Conservation (phyloP, 192 early-diverging fungal species). For the Haplosporangium gracile region DNA sequence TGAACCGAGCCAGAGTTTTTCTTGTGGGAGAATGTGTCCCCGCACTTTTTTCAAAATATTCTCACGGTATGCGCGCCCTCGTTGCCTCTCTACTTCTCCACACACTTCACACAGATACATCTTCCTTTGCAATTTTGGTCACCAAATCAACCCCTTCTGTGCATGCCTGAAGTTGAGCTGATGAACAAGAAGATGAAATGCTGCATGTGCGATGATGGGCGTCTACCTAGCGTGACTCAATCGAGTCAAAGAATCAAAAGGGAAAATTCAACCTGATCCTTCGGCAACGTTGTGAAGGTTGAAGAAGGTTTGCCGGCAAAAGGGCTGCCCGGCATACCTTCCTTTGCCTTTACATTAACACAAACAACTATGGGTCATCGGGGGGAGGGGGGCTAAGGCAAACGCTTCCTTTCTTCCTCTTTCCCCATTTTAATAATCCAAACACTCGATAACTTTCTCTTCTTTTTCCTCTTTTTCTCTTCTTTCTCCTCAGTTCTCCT, state of each 20-base stretch:
- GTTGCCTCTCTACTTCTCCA: not conserved
- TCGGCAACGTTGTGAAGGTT: not conserved
- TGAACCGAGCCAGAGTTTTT: not conserved
- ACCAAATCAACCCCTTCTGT: not conserved
- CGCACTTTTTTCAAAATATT: not conserved
- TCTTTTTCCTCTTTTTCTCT: not conserved
- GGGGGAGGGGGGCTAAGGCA: not conserved
- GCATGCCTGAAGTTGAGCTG: not conserved
- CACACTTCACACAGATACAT: not conserved
- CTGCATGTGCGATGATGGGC: not conserved
- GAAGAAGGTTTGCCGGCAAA: slow-evolving; percentile 11
- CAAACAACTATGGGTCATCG: slow-evolving; percentile 1
- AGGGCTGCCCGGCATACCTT: not conserved
- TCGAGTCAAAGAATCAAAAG: too few species aligned
- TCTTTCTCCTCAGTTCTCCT: not conserved
- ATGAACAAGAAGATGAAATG: not conserved
- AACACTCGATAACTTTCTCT: not conserved
- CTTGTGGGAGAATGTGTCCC: not conserved
- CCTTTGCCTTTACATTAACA: not conserved
- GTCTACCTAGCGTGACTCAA: not conserved
- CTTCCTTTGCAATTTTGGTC: not conserved
- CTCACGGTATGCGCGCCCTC: not conserved
- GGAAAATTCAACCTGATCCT: too few species aligned
- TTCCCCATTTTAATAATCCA: not conserved
- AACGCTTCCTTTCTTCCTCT: not conserved